A percentile compares a stretch with the other conserved stretches of the same genome.
These are phyloP conservation scores for Forsythia suspensa DNA, from an alignment of 257 asterid species.

Conservation along the genomic window DNA sequence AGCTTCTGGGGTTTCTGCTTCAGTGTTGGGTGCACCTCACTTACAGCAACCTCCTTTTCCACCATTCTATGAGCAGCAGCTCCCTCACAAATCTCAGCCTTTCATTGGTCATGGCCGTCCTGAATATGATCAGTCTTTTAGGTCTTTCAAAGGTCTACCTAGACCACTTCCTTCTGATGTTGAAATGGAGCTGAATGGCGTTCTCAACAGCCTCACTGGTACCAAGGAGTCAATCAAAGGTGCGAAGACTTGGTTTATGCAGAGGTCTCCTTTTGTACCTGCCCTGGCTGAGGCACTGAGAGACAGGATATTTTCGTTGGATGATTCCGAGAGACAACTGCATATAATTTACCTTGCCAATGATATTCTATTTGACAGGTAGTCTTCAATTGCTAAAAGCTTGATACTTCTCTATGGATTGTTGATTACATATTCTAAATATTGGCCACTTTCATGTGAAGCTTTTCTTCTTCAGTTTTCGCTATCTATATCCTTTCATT, in stretches of 20 bases:
- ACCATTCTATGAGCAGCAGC: conserved; percentile 73
- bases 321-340: conserved; percentile 91
- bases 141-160: conserved; percentile 68
- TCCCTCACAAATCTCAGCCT: conserved; percentile 62
- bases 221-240: conserved; percentile 98
- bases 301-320: conserved; percentile 72
- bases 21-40: conserved; percentile 52
- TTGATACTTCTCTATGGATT: neutral
- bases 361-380: conserved; percentile 97
- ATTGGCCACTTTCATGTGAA: neutral
- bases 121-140: conserved; percentile 65
- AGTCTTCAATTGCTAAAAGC: conserved; percentile 16
- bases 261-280: conserved; percentile 77
- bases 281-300: conserved; percentile 90
- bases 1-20: conserved; percentile 39
- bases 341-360: conserved; percentile 92
- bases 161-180: conserved; percentile 93
- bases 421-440: conserved; percentile 4
- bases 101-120: conserved; percentile 63
- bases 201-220: conserved; percentile 79
- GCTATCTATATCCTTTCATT: neutral
- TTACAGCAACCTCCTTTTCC: conserved; percentile 74
- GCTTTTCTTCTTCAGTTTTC: conserved; percentile 17
- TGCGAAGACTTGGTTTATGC: conserved; percentile 99
- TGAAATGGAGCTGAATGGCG: conserved; percentile 84